These are phyloP conservation scores for Catunica adiposa DNA, from an alignment of 2,329 filamentous ascomycete species.

Conservation along the genomic window DNA sequence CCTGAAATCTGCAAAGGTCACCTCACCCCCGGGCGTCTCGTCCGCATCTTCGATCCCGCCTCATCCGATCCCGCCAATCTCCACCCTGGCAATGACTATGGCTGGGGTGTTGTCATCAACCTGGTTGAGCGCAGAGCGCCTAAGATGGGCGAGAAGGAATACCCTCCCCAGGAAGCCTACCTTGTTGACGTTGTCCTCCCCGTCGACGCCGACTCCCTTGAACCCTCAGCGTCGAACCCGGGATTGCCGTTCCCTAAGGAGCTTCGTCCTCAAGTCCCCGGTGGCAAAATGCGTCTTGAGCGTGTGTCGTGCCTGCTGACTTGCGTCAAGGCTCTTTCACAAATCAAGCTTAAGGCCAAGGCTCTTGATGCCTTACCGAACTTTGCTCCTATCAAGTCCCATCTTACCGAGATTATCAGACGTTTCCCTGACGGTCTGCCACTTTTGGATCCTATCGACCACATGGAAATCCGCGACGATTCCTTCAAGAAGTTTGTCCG, in stretches of 20 bases:
- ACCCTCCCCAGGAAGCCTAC: slow-evolving; percentile 58
- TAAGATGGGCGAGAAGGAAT: slow-evolving; percentile 52
- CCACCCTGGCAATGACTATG: slow-evolving; percentile 46
- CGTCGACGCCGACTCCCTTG: slow-evolving; percentile 31
- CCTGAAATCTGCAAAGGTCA: slow-evolving; percentile 74
- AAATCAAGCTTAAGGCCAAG: slow-evolving; percentile 45
- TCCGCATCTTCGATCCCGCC: slow-evolving; percentile 60
- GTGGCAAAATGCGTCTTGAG: slow-evolving; percentile 56
- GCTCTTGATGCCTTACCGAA: slow-evolving; percentile 11
- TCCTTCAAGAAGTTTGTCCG: slow-evolving; percentile 81
- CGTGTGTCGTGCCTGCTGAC: slow-evolving; percentile 74
- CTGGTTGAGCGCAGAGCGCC: slow-evolving; percentile 47
- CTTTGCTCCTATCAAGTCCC: slow-evolving; percentile 42
- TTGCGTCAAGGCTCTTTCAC: slow-evolving; percentile 69
- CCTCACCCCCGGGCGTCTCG: slow-evolving; percentile 70
- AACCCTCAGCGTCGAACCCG: slow-evolving; percentile 24
- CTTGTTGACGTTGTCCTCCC: slow-evolving; percentile 68
- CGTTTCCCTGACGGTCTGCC: slow-evolving; percentile 88
- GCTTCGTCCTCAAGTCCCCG: slow-evolving; percentile 43
- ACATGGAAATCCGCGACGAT: slow-evolving; percentile 88
- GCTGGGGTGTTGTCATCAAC: slow-evolving; percentile 82
- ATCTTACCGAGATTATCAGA: slow-evolving; percentile 60
- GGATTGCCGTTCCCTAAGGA: slow-evolving; percentile 38
- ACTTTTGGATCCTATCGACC: slow-evolving; percentile 79
- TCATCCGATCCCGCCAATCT: slow-evolving; percentile 27